Percentiles rank a stretch among this genome's conserved stretches.
Conservation (phyloP, 306 rosid species). For the Fragaria iinumae region DNA sequence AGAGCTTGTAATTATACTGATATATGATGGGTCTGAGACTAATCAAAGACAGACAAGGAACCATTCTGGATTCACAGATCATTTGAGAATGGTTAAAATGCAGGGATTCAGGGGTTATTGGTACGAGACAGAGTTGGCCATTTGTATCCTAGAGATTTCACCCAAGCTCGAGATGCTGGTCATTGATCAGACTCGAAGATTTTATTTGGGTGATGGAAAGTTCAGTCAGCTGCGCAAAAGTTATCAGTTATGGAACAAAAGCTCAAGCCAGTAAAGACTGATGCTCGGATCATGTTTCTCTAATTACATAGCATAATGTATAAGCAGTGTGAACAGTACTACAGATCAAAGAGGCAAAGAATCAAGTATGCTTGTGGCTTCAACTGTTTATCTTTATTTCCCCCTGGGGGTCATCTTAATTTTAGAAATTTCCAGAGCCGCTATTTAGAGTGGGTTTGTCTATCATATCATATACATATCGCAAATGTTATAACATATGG, state of each 20-base stretch:
- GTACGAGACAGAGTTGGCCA: neutral
- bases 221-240: neutral
- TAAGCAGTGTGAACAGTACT: neutral
- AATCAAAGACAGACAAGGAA: neutral
- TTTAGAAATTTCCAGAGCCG: conserved; percentile 26
- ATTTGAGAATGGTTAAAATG: neutral
- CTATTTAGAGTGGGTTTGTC: neutral
- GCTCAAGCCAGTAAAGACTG: too few species aligned
- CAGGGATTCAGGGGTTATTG: neutral
- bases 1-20: neutral
- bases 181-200: neutral
- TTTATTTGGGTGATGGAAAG: neutral
- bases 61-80: neutral
- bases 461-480: too few species aligned
- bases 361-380: conserved; percentile 19
- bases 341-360: neutral
- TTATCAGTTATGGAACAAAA: too few species aligned
- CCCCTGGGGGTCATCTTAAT: conserved; percentile 25
- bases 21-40: too few species aligned
- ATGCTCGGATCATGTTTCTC: too few species aligned
- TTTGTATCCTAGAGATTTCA: neutral
- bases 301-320: neutral
- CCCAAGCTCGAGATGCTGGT: neutral
- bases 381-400: conserved; percentile 53
- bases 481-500: too few species aligned